Conservation (phyloP, 768 basidiomycete genomes). For the Lactarius tabidus region DNA sequence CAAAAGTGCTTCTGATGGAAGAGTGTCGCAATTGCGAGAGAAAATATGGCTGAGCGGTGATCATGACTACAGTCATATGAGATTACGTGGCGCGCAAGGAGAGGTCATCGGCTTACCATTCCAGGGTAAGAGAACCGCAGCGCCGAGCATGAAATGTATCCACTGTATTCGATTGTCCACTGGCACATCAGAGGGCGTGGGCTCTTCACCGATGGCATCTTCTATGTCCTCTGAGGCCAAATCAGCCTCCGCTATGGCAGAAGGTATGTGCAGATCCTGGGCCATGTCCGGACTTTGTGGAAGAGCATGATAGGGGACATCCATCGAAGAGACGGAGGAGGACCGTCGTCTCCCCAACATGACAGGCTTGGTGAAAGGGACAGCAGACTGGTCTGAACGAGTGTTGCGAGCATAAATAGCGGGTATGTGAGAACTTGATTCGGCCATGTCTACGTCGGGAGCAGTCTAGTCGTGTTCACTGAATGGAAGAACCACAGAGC, state of each 20-base stretch:
- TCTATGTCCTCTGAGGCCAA: constrained; percentile 6
- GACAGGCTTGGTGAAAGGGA: background rate
- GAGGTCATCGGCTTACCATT: constrained; percentile 55
- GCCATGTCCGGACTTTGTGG: constrained; percentile 11
- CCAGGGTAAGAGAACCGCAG: constrained; percentile 81
- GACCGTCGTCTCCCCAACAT: constrained; percentile 19
- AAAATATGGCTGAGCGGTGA: constrained; percentile 84
- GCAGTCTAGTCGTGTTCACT: background rate
- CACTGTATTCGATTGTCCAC: constrained; percentile 49
- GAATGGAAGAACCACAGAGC: background rate
- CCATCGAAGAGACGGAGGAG: constrained; percentile 11
- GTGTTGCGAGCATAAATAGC: background rate
- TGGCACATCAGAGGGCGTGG: constrained; percentile 19
- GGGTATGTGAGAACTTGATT: background rate
- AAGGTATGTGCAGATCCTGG: constrained; percentile 7
- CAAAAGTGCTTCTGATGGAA: constrained; percentile 45
- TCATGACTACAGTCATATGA: constrained; percentile 55
- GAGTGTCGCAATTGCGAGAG: constrained; percentile 63
- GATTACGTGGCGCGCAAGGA: background rate
- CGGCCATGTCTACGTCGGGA: background rate
- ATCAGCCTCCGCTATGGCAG: constrained; percentile 15
- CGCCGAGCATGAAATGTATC: constrained; percentile 72
- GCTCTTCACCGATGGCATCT: constrained; percentile 5
- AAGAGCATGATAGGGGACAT: constrained; percentile 17
- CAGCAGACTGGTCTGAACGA: background rate